Evolutionary conservation across 2,329 filamentous ascomycete species (phyloP), one percentile per base, ranked within the genome.

Genomic region (Diaporthe sp.): DNA sequence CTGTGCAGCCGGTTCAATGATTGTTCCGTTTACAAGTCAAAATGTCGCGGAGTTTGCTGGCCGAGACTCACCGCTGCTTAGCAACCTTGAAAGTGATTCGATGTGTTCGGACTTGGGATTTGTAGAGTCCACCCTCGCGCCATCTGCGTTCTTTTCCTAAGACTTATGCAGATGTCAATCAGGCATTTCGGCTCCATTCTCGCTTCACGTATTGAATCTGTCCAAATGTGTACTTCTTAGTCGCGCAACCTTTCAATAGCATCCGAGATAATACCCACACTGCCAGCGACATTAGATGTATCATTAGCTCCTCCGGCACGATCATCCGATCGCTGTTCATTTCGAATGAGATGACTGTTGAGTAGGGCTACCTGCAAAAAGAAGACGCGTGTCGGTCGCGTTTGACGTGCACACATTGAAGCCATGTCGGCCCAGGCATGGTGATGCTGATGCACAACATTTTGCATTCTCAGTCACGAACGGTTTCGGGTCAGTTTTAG

Each of bases 401-500:
- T 8, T 67, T 3, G 22, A 50, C 13, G 30, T 35, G 30, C 45
- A 22, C 42, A 33, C 6, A 35, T 17, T 7, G 22, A 19, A 66
- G 60, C 60, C 28, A 15, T 47, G 22, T 50, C 25, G 15, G 40
- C 15, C n/a, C 35, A 13, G 22, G 61, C 42, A 67, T 67, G 33
- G 61, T 50, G n/a, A 25, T 38, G 64, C 22, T 67, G 45, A 67
- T 67, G 64, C 64, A 52, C 64, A 67, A 67, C 64, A 67, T 19
- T n/a, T n/a, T 19, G 28, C 58, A 64, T 64, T 33, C 64, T 73
- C 71, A 52, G 71, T 64, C 73, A 22, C 22, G 35, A 66, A n/a
- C 22, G 57, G 71, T 75, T 73, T 75, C 60, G 70, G 55, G n/a
- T 70, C 45, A 28, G 71, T 73, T 75, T 71, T 70, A 55, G 70